Conservation (phyloP, 179 eudicot genomes). For the Carnegiea gigantea region DNA sequence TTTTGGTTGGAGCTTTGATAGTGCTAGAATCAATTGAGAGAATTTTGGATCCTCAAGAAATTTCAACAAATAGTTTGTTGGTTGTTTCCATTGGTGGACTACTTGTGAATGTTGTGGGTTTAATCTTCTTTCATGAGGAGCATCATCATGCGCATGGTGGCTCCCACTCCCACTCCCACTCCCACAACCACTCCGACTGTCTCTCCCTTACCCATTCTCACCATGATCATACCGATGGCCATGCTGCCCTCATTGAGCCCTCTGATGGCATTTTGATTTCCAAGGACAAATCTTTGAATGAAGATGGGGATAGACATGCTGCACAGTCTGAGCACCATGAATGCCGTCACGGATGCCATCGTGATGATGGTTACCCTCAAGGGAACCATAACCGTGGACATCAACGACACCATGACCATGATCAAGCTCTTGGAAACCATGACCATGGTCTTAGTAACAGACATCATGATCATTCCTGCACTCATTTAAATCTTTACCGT, state of each 20-base stretch:
- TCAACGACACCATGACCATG: conserved; percentile 24
- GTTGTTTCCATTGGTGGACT: conserved; percentile 90
- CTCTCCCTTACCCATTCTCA: conserved; percentile 19
- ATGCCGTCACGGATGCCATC: conserved; percentile 20
- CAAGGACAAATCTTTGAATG: conserved; percentile 12
- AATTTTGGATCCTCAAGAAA: conserved; percentile 95
- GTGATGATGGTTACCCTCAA: conserved; percentile 30
- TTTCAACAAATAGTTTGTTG: conserved; percentile 81
- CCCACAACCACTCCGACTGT: conserved; percentile 16
- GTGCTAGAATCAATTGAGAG: conserved; percentile 95
- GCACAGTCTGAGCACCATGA: conserved; percentile 18
- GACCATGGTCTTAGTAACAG: conserved; percentile 23
- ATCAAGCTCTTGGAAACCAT: conserved; percentile 26
- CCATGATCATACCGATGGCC: conserved; percentile 23
- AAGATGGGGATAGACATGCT: conserved; percentile 15
- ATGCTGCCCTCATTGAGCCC: conserved; percentile 11
- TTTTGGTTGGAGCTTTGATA: conserved; percentile 92
- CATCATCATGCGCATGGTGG: conserved; percentile 99
- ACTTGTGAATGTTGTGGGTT: conserved; percentile 81
- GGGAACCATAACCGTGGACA: conserved; percentile 29
- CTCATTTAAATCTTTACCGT: conserved; percentile 20
- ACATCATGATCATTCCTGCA: conserved; percentile 22
- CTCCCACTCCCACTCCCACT: conserved; percentile 58
- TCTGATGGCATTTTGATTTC: conserved; percentile 27
- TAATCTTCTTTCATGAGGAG: conserved; percentile 94